Base-by-base conservation (phyloP, 306 rosid species). In the Rosa chinensis region DNA sequence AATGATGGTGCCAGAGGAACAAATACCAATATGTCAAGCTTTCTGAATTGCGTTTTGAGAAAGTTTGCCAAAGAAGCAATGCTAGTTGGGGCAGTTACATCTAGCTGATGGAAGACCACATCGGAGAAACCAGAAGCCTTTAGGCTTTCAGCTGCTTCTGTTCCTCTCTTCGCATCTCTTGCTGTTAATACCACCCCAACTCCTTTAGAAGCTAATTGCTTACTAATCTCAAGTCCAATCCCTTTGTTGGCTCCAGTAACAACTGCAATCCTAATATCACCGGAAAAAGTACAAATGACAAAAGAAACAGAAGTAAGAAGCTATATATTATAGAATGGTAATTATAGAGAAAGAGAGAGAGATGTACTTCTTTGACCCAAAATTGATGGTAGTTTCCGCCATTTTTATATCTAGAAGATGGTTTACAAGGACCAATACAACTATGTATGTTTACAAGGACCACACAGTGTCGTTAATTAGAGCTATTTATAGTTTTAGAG, bases 181-280 rank as follows among this genome's bases (percentile, higher is more conserved):
- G 82, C 72, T 18, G 77, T 79, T 35, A 78, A 58, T 20, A 78
- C 23, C 16, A 78, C 76, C 12, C 37, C 39, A 23, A 70, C 62
- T 32, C 70, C 82, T 44, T 78, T 78, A 69, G 63, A 56, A 2
- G 50, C 82, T 45, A 78, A 16, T 39, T 56, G 82, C 53, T 23
- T 58, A 48, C 59, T 69, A 18, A 78, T 71, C 70, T 71, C 82
- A 47, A 78, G 37, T 61, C 77, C 77, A 6, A 78, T 58, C 40
- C 83, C 83, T 12, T 74, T 80, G 47, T 73, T 80, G n/a, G 72
- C 78, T 66, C 83, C 79, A 1, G 79, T 73, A 2, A 73, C 83
- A 10, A 73, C 83, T 42, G 79, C 83, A 73, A 49, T 32, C 75
- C 75, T 70, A 44, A 28, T 43, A n/a, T 21, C 13, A 28, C 16